These are phyloP conservation scores for Phytophthora palmivora DNA, from an alignment of 352 stramenopile species.

Conservation along the genomic window DNA sequence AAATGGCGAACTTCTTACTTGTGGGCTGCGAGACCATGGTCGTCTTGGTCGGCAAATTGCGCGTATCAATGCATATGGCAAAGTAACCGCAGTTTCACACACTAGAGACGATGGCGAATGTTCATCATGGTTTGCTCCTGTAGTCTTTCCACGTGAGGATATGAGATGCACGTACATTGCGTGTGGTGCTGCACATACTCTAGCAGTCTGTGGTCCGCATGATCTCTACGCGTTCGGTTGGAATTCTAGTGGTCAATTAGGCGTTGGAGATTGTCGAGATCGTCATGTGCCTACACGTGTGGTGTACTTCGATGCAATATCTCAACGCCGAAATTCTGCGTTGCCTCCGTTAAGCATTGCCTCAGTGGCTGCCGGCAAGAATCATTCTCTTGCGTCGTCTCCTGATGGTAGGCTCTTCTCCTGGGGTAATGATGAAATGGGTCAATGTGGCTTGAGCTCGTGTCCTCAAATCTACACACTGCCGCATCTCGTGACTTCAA, in stretches of 20 bases:
- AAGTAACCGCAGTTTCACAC: not conserved
- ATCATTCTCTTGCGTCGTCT: constrained; percentile 58
- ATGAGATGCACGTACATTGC: constrained; percentile 56
- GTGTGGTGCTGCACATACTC: constrained; percentile 69
- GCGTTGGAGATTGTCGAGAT: constrained; percentile 64
- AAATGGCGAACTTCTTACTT: constrained; percentile 61
- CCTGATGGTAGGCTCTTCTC: constrained; percentile 67
- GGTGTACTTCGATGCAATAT: constrained; percentile 57
- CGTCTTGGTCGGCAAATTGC: constrained; percentile 49
- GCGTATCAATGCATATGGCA: constrained; percentile 6
- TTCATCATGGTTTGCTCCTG: constrained; percentile 51
- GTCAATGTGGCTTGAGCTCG: constrained; percentile 71
- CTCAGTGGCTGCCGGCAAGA: constrained; percentile 53
- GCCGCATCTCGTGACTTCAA: constrained; percentile 68
- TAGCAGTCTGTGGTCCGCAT: constrained; percentile 47
- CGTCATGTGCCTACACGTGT: constrained; percentile 46
- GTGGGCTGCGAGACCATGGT: constrained; percentile 63
- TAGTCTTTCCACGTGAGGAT: constrained; percentile 6
- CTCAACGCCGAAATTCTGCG: not conserved
- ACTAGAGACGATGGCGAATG: constrained; percentile 13
- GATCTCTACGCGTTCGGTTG: constrained; percentile 62
- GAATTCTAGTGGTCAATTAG: constrained; percentile 69
- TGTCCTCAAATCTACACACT: constrained; percentile 81
- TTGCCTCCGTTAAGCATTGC: constrained; percentile 38
- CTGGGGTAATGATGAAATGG: constrained; percentile 78